Conservation (phyloP, 371 early-diverging fungal species). For the Mortierella sp. region DNA sequence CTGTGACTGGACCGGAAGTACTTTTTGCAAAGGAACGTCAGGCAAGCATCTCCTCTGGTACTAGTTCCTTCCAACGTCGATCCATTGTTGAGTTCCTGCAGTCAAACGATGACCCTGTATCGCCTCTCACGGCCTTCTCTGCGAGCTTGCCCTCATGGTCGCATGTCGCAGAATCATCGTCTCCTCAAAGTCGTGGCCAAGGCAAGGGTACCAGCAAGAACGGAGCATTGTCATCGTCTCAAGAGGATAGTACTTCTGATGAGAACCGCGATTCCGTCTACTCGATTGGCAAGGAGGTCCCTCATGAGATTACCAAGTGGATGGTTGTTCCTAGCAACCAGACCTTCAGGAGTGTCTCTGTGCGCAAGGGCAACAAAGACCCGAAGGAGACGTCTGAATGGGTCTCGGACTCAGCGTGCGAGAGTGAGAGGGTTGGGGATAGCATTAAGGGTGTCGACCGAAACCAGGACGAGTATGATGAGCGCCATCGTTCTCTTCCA, state of each 20-base stretch:
- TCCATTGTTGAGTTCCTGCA: constrained; percentile 29
- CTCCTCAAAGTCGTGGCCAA: too few species aligned
- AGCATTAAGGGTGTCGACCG: not conserved
- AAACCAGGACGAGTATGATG: not conserved
- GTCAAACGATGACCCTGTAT: constrained; percentile 22
- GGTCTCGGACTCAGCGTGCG: not conserved
- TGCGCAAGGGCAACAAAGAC: not conserved
- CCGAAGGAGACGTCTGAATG: constrained; percentile 1
- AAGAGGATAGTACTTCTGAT: not conserved
- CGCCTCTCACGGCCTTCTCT: constrained; percentile 31
- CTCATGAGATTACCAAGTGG: constrained; percentile 14
- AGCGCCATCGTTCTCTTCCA: constrained; percentile 20
- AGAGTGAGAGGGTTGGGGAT: not conserved
- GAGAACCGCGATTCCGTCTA: not conserved
- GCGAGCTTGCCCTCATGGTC: constrained; percentile 25
- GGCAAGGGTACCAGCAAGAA: too few species aligned
- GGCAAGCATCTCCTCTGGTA: constrained; percentile 10
- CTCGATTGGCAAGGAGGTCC: not conserved
- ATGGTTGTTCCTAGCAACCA: constrained; percentile 26
- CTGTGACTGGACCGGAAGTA: not conserved
- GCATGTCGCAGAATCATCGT: not conserved
- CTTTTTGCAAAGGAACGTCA: constrained; percentile 8
- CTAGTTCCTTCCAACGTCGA: constrained; percentile 14
- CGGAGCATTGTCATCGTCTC: not conserved
- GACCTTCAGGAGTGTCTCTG: constrained; percentile 9